Percentiles rank a stretch among this genome's conserved stretches.
These are phyloP conservation scores for Myriangium duriaei DNA, from an alignment of 2,329 filamentous ascomycete genomes.

Conservation along the genomic window DNA sequence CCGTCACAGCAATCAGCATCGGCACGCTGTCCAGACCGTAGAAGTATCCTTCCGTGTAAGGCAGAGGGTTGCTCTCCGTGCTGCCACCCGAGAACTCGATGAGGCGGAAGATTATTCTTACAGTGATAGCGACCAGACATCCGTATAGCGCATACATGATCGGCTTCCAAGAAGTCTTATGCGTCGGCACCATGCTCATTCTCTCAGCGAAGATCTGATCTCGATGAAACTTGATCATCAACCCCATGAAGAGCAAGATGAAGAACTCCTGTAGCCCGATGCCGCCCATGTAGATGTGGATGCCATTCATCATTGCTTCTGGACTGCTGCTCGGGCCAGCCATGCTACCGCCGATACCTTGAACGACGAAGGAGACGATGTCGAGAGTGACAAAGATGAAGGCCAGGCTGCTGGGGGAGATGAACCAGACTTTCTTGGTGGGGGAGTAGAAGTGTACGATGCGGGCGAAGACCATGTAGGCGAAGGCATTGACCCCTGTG, in stretches of 20 bases:
- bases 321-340: slow-evolving; percentile 18
- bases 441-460: slow-evolving; percentile 26
- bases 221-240: slow-evolving; percentile 13
- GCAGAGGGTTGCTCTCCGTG: slow-evolving; percentile 30
- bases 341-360: slow-evolving; percentile 29
- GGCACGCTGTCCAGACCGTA: slow-evolving; percentile 19
- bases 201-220: slow-evolving; percentile 14
- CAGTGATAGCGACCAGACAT: slow-evolving; percentile 29
- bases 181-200: slow-evolving; percentile 19
- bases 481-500: slow-evolving; percentile 32
- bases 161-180: slow-evolving; percentile 1
- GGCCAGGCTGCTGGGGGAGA: slow-evolving; percentile 15
- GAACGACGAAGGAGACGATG: slow-evolving; percentile 33
- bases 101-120: slow-evolving; percentile 48
- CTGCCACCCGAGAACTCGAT: slow-evolving; percentile 41
- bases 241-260: slow-evolving; percentile 16
- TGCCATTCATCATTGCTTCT: slow-evolving; percentile 23
- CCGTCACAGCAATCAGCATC: slow-evolving; percentile 3
- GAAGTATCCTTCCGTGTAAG: slow-evolving; percentile 39
- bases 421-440: slow-evolving; percentile 15
- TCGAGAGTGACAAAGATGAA: slow-evolving; percentile 32
- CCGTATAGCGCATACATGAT: slow-evolving; percentile 24
- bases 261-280: slow-evolving; percentile 20
- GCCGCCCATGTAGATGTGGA: slow-evolving; percentile 31
- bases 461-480: slow-evolving; percentile 30